Percentiles rank a stretch among this genome's conserved stretches.
Evolutionary conservation across 2,329 filamentous ascomycete genomes (phyloP).

Genomic region (Cryphonectria naterciae): DNA sequence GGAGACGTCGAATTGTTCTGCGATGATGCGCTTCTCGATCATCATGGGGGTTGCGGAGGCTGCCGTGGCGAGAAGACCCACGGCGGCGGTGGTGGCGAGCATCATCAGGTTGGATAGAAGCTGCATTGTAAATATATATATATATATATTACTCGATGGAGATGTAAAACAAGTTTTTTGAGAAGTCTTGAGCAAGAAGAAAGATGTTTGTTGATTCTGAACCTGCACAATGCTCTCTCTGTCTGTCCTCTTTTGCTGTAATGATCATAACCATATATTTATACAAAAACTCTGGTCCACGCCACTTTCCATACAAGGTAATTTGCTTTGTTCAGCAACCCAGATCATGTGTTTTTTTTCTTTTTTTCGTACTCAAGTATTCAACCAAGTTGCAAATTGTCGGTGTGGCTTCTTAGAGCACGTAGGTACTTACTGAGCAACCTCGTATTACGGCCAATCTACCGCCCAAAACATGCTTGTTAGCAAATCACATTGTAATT

Average conservation of each 20-base stretch:
- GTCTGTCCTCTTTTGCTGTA: not conserved
- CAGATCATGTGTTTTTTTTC: not conserved
- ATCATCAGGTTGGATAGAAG: conserved; percentile 38
- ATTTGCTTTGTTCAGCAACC: not conserved
- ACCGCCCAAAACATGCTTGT: not conserved
- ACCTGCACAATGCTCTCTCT: not conserved
- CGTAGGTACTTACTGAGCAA: not conserved
- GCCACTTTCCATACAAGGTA: not conserved
- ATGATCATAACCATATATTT: not conserved
- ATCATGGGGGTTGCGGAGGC: conserved; percentile 30
- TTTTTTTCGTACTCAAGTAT: not conserved
- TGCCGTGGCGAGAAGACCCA: conserved; percentile 31
- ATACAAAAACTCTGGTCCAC: not conserved
- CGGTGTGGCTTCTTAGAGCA: not conserved
- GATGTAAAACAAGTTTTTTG: not conserved
- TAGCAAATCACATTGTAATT: not conserved
- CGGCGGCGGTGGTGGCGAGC: conserved; percentile 35
- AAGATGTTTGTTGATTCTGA: not conserved
- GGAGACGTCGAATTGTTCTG: conserved; percentile 35
- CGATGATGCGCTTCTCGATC: conserved; percentile 30
- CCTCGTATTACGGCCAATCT: not conserved
- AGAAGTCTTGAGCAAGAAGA: no score
- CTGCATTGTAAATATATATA: not conserved
- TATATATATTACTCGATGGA: no score
- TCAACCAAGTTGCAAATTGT: not conserved